Conservation (phyloP, 1,284 basidiomycete genomes). For the Inonotus hispidus region DNA sequence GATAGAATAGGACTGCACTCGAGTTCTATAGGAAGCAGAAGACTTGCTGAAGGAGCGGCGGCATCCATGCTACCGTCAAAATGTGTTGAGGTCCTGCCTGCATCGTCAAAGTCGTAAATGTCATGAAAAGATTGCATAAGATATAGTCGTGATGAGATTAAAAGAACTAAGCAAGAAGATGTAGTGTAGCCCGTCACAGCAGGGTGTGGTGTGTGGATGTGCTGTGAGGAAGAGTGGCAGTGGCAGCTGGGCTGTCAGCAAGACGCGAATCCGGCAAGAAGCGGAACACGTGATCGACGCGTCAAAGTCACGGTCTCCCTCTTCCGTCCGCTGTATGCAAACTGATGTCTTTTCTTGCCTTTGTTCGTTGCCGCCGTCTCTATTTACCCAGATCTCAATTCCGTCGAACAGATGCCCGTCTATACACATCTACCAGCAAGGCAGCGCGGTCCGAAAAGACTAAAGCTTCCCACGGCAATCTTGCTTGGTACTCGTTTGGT, state of each 20-base stretch:
- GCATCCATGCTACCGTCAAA: not conserved
- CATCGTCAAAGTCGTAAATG: slow-evolving; percentile 1
- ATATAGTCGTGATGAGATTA: not conserved
- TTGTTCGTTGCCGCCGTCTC: not conserved
- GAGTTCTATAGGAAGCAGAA: slow-evolving; percentile 4
- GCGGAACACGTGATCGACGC: not conserved
- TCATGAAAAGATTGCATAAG: not conserved
- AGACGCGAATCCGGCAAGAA: not conserved
- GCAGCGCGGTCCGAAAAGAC: not conserved
- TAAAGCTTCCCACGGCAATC: not conserved
- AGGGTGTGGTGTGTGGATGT: slow-evolving; percentile 7
- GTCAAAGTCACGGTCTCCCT: not conserved
- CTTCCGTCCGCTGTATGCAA: too few relatives aligned
- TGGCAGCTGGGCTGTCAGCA: not conserved
- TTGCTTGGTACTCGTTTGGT: slow-evolving; percentile 1
- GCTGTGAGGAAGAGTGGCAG: slow-evolving; percentile 7
- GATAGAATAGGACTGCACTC: not conserved
- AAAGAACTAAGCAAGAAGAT: not conserved
- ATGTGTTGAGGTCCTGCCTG: slow-evolving; percentile 7
- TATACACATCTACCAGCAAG: not conserved
- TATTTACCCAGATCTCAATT: not conserved
- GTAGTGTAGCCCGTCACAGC: slow-evolving; percentile 1
- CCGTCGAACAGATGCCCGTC: not conserved
- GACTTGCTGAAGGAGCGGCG: slow-evolving; percentile 12
- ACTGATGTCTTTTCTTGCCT: not conserved